Evolutionary conservation across 2,329 filamentous ascomycete species (phyloP).

Genomic region (Claviceps maximensis): DNA sequence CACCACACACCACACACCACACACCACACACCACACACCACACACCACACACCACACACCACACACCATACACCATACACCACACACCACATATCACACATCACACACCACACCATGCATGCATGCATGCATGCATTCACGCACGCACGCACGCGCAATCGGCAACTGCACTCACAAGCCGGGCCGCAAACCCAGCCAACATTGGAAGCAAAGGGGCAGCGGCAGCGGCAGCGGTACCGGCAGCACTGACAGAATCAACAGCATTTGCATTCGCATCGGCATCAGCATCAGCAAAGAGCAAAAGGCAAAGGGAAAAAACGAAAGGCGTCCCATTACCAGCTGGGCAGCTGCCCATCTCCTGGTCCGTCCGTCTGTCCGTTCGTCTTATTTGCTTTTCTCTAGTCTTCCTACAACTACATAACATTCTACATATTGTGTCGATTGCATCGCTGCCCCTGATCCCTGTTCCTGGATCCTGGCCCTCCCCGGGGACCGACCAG

Average conservation of each 20-base stretch:
- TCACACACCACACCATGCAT: no score
- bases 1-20: neutral
- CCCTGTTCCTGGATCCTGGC: slow-evolving; percentile 6
- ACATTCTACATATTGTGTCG: neutral
- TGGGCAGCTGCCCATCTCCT: neutral
- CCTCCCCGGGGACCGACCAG: slow-evolving; percentile 3
- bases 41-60: no score
- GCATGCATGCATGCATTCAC: no score
- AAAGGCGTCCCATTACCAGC: slow-evolving; percentile 8
- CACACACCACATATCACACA: no score
- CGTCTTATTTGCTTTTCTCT: slow-evolving; percentile 4
- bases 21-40: no score
- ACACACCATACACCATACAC: no score
- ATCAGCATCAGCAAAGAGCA: neutral
- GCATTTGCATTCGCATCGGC: neutral
- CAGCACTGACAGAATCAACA: neutral
- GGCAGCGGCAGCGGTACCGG: slow-evolving; percentile 1
- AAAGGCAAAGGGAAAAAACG: neutral
- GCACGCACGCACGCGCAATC: neutral
- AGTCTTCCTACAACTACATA: neutral
- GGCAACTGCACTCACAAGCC: slow-evolving; percentile 6
- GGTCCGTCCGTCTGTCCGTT: neutral
- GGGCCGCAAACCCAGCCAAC: neutral
- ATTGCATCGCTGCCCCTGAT: neutral
- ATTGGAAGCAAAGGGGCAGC: neutral